Percentiles rank a stretch among this genome's conserved stretches.
Evolutionary conservation across 345 rosid species (phyloP).

Genomic region (Hypericum androsaemum): DNA sequence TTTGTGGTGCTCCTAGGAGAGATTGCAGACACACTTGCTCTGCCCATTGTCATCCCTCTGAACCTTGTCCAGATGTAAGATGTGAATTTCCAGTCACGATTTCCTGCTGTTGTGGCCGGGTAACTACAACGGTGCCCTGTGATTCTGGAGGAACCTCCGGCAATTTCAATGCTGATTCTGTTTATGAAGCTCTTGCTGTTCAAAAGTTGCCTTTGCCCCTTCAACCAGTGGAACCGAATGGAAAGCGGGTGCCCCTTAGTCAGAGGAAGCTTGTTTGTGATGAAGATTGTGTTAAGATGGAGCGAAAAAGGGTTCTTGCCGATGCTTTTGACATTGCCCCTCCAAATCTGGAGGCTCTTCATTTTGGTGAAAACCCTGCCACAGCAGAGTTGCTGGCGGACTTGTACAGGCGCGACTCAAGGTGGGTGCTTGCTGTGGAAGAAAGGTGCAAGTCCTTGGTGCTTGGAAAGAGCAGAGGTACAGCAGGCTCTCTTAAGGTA

Average conservation of each 20-base stretch:
- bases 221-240: slow-evolving; percentile 55
- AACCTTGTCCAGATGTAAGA: slow-evolving; percentile 73
- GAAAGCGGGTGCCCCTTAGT: slow-evolving; percentile 60
- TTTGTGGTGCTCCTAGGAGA: slow-evolving; percentile 85
- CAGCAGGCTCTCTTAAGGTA: slow-evolving; percentile 45
- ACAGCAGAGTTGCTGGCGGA: slow-evolving; percentile 67
- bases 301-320: slow-evolving; percentile 83
- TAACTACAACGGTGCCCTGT: slow-evolving; percentile 68
- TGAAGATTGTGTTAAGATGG: slow-evolving; percentile 80
- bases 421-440: slow-evolving; percentile 84
- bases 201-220: slow-evolving; percentile 61
- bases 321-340: slow-evolving; percentile 82
- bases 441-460: slow-evolving; percentile 92
- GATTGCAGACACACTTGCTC: slow-evolving; percentile 86
- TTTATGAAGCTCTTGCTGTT: slow-evolving; percentile 53
- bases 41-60: slow-evolving; percentile 75
- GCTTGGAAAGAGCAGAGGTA: slow-evolving; percentile 65
- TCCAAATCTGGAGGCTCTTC: slow-evolving; percentile 71
- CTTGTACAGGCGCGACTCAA: slow-evolving; percentile 82
- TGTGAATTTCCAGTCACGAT: slow-evolving; percentile 67
- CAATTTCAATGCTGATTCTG: slow-evolving; percentile 30
- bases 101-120: slow-evolving; percentile 78
- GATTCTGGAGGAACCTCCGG: slow-evolving; percentile 61
- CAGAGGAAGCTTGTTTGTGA: slow-evolving; percentile 86
- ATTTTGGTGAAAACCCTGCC: slow-evolving; percentile 70